Evolutionary conservation across 106 monocot species (phyloP).

Genomic region (Amphibolis antarctica): DNA sequence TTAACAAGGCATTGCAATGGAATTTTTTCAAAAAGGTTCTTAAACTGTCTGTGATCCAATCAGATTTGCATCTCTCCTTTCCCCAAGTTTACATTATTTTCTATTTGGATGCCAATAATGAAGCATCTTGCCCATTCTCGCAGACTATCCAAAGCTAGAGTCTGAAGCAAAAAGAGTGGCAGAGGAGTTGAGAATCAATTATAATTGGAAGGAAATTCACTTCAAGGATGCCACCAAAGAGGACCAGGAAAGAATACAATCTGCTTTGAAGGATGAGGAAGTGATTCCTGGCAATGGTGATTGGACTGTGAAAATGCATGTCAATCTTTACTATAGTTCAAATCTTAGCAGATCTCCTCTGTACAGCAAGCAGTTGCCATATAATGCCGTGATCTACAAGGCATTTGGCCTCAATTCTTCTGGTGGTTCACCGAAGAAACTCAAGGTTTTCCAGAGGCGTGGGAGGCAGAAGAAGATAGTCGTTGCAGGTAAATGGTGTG

Average conservation of each 20-base stretch:
- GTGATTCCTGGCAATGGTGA: slow-evolving; percentile 50
- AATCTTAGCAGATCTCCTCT: slow-evolving; percentile 76
- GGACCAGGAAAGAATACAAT: slow-evolving; percentile 37
- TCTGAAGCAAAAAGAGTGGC: slow-evolving; percentile 50
- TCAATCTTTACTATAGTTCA: slow-evolving; percentile 73
- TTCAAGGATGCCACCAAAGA: slow-evolving; percentile 38
- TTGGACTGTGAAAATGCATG: slow-evolving; percentile 79
- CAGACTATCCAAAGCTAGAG: slow-evolving; percentile 77
- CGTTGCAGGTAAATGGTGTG: slow-evolving; percentile 75
- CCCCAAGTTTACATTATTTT: too few species aligned
- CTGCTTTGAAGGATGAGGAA: slow-evolving; percentile 64
- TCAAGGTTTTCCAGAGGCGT: slow-evolving; percentile 16
- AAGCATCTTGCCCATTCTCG: background rate
- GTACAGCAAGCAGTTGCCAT: slow-evolving; percentile 81
- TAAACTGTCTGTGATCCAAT: too few species aligned
- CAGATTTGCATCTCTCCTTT: too few species aligned
- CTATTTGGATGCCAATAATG: too few species aligned
- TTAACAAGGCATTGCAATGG: too few species aligned
- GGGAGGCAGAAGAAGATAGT: slow-evolving; percentile 52
- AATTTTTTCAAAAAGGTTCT: too few species aligned
- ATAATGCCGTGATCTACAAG: slow-evolving; percentile 62
- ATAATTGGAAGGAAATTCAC: slow-evolving; percentile 47
- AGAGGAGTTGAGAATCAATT: slow-evolving; percentile 38
- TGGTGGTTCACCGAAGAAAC: slow-evolving; percentile 23
- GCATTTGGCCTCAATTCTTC: slow-evolving; percentile 36